Evolutionary conservation across 805 yeast species (phyloP), one percentile per base, ranked within the genome.

Genomic region (Vanderwaltozyma polyspora): DNA sequence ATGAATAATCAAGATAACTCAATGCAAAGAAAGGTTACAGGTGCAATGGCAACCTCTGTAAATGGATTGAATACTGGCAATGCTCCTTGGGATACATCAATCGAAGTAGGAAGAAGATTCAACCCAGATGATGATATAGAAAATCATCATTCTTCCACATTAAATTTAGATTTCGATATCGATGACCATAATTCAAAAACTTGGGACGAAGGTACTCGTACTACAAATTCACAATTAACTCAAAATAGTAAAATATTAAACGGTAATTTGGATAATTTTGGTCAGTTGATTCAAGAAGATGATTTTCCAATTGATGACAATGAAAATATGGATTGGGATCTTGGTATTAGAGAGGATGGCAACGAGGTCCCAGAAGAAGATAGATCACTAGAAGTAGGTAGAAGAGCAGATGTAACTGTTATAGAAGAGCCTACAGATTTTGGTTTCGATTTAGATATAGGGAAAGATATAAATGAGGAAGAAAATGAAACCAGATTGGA

Each of bases 301-400:
- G 60, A 43, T 37, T 51, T 55, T 23, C 47, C 51, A 14, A 31
- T 45, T 3, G 49, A 44, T 26, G 58, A 46, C 25, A 47, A 40
- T 10, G 40, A 42, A 8, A 44, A 37, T 19, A 44, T 38, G 4
- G 47, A 47, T 25, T 55, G 60, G 60, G 52, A 52, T 38, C 32
- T 55, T 14, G 58, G 52, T 17, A 42, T 52, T 7, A 38, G 45
- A 32, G 45, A 49, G 29, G 33, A 39, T 23, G 31, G 28, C 13
- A 33, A 36, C 16, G 36, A 36, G 15, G 47, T 42, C 19, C 40
- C 42, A 16, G 57, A 55, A 2, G 60, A 65, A 29, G 79, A 78
- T 45, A 66, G 62, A 22, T 78, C 87, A 0, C 66, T 83, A 28
- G 94, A 83, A 52, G 46, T 75, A 29, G 83, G 79, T 8, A 70